Conservation (phyloP, 306 rosid genomes). For the Purshia tridentata region DNA sequence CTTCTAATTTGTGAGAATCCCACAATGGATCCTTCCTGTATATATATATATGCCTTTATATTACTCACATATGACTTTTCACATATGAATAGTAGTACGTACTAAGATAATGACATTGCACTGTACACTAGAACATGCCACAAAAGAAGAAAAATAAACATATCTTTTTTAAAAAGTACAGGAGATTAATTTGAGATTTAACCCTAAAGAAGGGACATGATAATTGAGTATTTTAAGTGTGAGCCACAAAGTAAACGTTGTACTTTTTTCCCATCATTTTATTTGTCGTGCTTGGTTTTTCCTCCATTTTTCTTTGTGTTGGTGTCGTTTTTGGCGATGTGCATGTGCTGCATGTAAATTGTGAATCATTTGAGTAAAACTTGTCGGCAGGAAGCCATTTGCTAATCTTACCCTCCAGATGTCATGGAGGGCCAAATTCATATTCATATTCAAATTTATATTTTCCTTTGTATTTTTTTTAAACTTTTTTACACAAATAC, state of each 20-base stretch:
- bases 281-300: background rate
- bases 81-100: too few species aligned
- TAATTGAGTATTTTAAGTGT: background rate
- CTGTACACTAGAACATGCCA: too few species aligned
- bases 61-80: too few species aligned
- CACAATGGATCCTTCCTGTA: too few species aligned
- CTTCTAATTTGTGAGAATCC: too few species aligned
- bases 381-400: constrained; percentile 3
- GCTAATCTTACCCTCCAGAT: background rate
- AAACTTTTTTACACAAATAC: too few species aligned
- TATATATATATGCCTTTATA: too few species aligned
- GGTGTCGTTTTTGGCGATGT: too few species aligned
- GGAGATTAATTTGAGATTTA: background rate
- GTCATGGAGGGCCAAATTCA: too few species aligned
- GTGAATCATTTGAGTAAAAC: background rate
- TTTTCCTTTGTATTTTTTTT: too few species aligned
- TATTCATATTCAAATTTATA: too few species aligned
- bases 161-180: background rate
- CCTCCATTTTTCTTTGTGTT: background rate
- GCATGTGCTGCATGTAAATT: background rate
- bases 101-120: too few species aligned
- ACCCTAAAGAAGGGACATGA: background rate
- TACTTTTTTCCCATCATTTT: background rate
- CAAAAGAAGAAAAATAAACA: background rate
- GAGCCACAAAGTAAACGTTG: background rate